Base-by-base conservation (phyloP, 306 rosid genomes). In the Vigna angularis region DNA sequence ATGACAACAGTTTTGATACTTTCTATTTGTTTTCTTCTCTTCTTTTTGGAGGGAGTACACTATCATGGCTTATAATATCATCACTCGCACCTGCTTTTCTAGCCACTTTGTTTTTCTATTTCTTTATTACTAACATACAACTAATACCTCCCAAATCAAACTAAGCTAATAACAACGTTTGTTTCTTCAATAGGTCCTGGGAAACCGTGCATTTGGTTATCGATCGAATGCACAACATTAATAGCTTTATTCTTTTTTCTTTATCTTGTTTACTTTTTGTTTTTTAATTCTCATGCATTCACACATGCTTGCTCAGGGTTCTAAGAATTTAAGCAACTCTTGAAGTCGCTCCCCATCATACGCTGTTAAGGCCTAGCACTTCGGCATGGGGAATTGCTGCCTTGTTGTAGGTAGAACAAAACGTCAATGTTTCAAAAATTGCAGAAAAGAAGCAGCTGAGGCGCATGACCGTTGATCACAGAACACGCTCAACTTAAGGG, bases 1-100 rank as follows among this genome's bases (percentile, higher is more conserved):
- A 80, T 83, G 81, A 86, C 72, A 16, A 36, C 15, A 42, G 40
- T 63, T 62, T 83, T 68, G 56, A 69, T 80, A 61, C 75, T 72
- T 50, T 67, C 28, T 71, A 65, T 79, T 70, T 62, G 67, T 79
- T 74, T 74, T 78, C 75, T 81, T 38, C 83, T 38, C 81, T 17
- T 67, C 26, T 66, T 85, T 76, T 74, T 30, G 12, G 47, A 66
- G 64, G 73, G 17, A 80, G 68, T 51, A 53, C 86, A 80, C 17
- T 63, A 70, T 78, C 16, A 65, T 83, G 73, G 45, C 69, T 67
- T 72, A 67, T 85, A 79, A 64, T 82, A 75, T 81, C 6, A 73
- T 80, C 84, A 75, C 83, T 66, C 6, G 20, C 76, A 72, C 77
- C 71, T 76, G 83, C 89, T 80, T 86, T 86, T 80, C 57, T 69